These are phyloP conservation scores for Hypoxylon sp. DNA, from an alignment of 2,329 filamentous ascomycete genomes.

Conservation along the genomic window DNA sequence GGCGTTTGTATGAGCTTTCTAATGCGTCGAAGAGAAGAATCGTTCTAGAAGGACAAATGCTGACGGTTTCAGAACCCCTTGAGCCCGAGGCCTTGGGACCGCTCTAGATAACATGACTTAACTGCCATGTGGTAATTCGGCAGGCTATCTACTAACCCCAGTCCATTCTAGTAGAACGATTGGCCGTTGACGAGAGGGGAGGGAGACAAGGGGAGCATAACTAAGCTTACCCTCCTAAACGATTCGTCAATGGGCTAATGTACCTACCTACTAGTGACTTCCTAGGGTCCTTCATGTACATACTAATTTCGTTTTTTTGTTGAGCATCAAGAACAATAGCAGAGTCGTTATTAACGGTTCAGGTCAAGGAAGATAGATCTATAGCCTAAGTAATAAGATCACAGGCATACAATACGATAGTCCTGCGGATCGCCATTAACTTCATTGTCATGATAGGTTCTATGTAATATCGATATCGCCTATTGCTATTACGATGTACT, in stretches of 20 bases:
- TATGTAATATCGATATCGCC: slow-evolving; percentile 2
- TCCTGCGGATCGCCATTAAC: slow-evolving; percentile 22
- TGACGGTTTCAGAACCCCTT: background rate
- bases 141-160: slow-evolving; percentile 9
- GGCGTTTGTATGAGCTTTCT: background rate
- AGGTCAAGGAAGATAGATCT: slow-evolving; percentile 5
- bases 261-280: background rate
- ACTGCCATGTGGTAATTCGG: slow-evolving; percentile 16
- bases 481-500: slow-evolving; percentile 6
- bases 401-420: slow-evolving; percentile 21
- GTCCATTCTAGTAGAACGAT: slow-evolving; percentile 12
- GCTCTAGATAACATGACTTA: slow-evolving; percentile 2
- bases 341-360: background rate
- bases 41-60: slow-evolving; percentile 10
- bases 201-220: slow-evolving; percentile 14
- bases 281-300: background rate
- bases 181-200: background rate
- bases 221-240: slow-evolving; percentile 20
- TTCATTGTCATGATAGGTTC: slow-evolving; percentile 3
- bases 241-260: slow-evolving; percentile 24
- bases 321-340: background rate
- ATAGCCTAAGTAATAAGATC: background rate
- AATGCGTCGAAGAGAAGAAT: slow-evolving; percentile 11
- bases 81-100: slow-evolving; percentile 9
- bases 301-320: background rate